Evolutionary conservation across 179 eudicot genomes (phyloP).

Genomic region (Amaranthus tricolor): DNA sequence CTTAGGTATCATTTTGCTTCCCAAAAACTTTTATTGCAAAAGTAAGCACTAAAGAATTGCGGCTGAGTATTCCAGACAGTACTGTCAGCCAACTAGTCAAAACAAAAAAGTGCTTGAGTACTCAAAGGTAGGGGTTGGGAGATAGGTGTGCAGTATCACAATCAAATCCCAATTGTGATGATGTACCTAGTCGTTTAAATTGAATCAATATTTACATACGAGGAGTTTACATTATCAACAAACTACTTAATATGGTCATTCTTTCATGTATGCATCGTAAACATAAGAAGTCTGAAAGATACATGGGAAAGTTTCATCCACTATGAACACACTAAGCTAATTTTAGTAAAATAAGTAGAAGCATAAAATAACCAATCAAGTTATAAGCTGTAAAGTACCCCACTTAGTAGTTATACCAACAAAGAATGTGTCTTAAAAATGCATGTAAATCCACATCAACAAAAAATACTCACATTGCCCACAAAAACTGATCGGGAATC

Average conservation of each 20-base stretch:
- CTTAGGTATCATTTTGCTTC: background rate
- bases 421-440: background rate
- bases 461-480: constrained; percentile 51
- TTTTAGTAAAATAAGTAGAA: background rate
- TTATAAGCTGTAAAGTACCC: background rate
- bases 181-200: background rate
- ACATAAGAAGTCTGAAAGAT: background rate
- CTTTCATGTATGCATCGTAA: background rate
- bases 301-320: background rate
- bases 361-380: background rate
- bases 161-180: too few relatives aligned
- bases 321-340: background rate
- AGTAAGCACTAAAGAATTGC: background rate
- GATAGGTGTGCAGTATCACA: background rate
- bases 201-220: background rate
- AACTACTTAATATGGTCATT: background rate
- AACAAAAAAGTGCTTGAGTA: background rate
- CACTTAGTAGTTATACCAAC: background rate
- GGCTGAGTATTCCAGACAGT: background rate
- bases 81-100: background rate
- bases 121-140: background rate
- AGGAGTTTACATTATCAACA: background rate
- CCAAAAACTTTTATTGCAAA: too few relatives aligned
- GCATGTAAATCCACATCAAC: background rate
- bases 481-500: constrained; percentile 69